Evolutionary conservation across 257 asterid genomes (phyloP).

Genomic region (Gentiana macrophylla): DNA sequence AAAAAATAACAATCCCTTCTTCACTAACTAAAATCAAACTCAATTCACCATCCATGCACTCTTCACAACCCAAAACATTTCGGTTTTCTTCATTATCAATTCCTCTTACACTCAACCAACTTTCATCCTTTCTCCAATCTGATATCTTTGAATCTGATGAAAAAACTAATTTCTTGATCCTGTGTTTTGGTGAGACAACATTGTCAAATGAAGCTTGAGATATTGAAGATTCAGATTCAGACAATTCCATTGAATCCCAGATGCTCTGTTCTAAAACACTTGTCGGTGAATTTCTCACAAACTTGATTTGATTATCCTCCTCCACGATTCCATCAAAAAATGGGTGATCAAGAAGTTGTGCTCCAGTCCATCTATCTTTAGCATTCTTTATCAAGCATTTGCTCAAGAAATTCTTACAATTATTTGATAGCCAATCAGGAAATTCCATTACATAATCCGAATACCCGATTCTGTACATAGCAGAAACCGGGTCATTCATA

Average conservation of each 20-base stretch:
- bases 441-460: slow-evolving; percentile 47
- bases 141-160: slow-evolving; percentile 10
- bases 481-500: slow-evolving; percentile 57
- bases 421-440: slow-evolving; percentile 50
- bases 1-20: slow-evolving; percentile 9
- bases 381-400: slow-evolving; percentile 50
- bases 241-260: slow-evolving; percentile 54
- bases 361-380: slow-evolving; percentile 51
- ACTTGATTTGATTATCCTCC: not conserved
- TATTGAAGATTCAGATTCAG: slow-evolving; percentile 7
- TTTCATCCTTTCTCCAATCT: slow-evolving; percentile 41
- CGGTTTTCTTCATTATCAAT: slow-evolving; percentile 22
- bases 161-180: slow-evolving; percentile 35
- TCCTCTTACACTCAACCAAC: slow-evolving; percentile 58
- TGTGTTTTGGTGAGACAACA: slow-evolving; percentile 21
- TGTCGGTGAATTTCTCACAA: slow-evolving; percentile 52
- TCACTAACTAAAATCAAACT: slow-evolving; percentile 8
- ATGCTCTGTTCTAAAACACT: slow-evolving; percentile 52
- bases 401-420: slow-evolving; percentile 37
- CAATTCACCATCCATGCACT: slow-evolving; percentile 8
- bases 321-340: slow-evolving; percentile 24
- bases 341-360: slow-evolving; percentile 59
- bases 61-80: slow-evolving; percentile 5
- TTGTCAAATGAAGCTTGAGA: slow-evolving; percentile 10
- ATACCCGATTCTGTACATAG: slow-evolving; percentile 50